Percentiles rank a stretch among this genome's conserved stretches.
These are phyloP conservation scores for Backusella australiensis DNA, from an alignment of 192 early-diverging fungal species.

Conservation along the genomic window DNA sequence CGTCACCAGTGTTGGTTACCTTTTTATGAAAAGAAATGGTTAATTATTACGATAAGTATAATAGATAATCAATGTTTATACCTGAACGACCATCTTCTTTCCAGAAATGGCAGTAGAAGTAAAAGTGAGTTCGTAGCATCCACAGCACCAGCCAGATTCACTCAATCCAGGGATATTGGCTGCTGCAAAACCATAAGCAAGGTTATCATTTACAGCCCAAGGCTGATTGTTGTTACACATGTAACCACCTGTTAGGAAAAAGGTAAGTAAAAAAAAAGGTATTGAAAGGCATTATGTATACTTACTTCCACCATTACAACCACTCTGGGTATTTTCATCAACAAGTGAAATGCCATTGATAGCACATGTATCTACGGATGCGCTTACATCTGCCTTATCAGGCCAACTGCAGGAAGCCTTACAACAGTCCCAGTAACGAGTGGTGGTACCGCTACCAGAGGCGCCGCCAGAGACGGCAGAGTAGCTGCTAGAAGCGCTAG, in stretches of 20 bases:
- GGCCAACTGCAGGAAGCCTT: constrained; percentile 20
- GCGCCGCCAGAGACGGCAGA: constrained; percentile 8
- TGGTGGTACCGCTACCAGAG: constrained; percentile 22
- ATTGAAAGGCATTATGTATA: not conserved
- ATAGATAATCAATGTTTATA: not conserved
- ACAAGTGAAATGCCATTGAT: constrained; percentile 18
- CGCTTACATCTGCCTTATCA: constrained; percentile 16
- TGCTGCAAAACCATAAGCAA: constrained; percentile 33
- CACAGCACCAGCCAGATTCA: constrained; percentile 23
- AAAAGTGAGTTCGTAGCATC: constrained; percentile 26
- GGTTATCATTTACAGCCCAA: constrained; percentile 23
- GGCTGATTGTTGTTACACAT: constrained; percentile 28
- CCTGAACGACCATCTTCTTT: constrained; percentile 28
- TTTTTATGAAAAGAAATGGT: not conserved
- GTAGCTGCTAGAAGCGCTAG: not conserved
- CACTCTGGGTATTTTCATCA: constrained; percentile 12
- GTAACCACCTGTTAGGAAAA: constrained; percentile 12
- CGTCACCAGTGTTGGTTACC: constrained; percentile 25
- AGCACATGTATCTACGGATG: constrained; percentile 21
- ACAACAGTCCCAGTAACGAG: constrained; percentile 31
- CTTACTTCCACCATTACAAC: constrained; percentile 14
- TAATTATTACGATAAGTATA: not conserved
- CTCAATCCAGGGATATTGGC: constrained; percentile 19
- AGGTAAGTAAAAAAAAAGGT: not conserved
- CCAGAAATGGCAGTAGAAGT: constrained; percentile 12